Conservation (phyloP, 768 basidiomycete genomes). For the Lactifluus subvellereus region DNA sequence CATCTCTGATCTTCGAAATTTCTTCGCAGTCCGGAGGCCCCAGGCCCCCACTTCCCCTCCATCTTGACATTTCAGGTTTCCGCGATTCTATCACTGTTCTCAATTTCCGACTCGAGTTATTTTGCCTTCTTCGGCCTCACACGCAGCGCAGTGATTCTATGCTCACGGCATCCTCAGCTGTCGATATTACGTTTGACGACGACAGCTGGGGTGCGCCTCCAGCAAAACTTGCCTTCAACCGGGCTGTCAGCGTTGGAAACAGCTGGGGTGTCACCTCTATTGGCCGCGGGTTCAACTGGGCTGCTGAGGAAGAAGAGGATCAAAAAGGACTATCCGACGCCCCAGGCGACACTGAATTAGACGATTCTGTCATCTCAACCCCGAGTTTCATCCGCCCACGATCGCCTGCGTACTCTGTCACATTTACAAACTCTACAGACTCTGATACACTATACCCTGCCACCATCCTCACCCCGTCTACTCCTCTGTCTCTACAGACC, state of each 20-base stretch:
- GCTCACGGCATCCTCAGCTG: constrained; percentile 48
- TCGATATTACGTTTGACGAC: constrained; percentile 62
- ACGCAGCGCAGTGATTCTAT: constrained; percentile 31
- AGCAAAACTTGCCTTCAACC: constrained; percentile 42
- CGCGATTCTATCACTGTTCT: neutral
- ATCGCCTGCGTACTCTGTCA: constrained; percentile 21
- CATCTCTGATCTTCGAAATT: neutral
- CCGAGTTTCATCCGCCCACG: constrained; percentile 11
- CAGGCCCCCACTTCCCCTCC: neutral
- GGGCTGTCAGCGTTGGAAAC: constrained; percentile 60
- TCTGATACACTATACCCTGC: constrained; percentile 29
- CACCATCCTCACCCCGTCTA: constrained; percentile 18
- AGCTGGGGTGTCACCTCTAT: constrained; percentile 86
- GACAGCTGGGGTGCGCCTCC: constrained; percentile 57
- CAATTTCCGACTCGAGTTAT: neutral
- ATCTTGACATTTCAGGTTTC: neutral
- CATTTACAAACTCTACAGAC: constrained; percentile 19
- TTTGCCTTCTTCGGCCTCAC: neutral
- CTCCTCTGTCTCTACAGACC: constrained; percentile 13
- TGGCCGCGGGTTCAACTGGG: constrained; percentile 77
- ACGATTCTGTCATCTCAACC: constrained; percentile 1
- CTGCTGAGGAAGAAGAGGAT: constrained; percentile 33
- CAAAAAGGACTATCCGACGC: constrained; percentile 12
- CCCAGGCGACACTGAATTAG: constrained; percentile 18
- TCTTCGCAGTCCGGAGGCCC: too few species aligned